Evolutionary conservation across 2,329 filamentous ascomycete genomes (phyloP).

Genomic region (Fusarium sp.): DNA sequence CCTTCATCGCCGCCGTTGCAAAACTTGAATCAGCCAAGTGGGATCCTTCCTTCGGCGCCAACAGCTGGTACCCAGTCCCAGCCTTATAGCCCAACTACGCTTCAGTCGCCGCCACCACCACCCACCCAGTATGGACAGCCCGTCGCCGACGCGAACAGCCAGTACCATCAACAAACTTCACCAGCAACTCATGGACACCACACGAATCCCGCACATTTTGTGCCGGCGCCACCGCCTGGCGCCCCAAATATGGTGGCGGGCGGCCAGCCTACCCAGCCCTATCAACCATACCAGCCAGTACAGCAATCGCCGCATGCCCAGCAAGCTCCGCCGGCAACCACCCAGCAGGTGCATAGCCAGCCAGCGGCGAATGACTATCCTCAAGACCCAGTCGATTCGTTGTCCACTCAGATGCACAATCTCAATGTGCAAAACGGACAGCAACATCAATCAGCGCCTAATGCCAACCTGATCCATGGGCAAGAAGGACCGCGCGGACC

Average conservation of each 20-base stretch:
- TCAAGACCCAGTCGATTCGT: constrained; percentile 12
- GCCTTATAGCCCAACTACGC: not conserved
- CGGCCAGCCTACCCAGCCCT: not conserved
- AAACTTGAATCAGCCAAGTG: not conserved
- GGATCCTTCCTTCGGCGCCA: not conserved
- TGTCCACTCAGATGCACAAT: constrained; percentile 35
- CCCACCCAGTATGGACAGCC: not conserved
- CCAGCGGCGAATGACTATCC: not conserved
- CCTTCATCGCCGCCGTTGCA: not conserved
- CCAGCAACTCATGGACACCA: not conserved
- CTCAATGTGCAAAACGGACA: constrained; percentile 18
- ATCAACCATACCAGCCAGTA: not conserved
- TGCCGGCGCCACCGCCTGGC: not conserved
- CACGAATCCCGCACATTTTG: not conserved
- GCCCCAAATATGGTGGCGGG: not conserved
- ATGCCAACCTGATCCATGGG: accelerated
- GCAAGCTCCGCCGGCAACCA: accelerated
- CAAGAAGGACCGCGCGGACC: constrained; percentile 19
- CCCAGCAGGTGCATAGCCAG: not conserved
- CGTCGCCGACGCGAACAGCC: accelerated
- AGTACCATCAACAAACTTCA: not conserved
- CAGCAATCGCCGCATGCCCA: not conserved
- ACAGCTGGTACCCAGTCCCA: not conserved
- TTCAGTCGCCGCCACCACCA: not conserved
- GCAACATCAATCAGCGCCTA: not conserved